Evolutionary conservation across 2,329 filamentous ascomycete species (phyloP).

Genomic region (Diaporthe citri): DNA sequence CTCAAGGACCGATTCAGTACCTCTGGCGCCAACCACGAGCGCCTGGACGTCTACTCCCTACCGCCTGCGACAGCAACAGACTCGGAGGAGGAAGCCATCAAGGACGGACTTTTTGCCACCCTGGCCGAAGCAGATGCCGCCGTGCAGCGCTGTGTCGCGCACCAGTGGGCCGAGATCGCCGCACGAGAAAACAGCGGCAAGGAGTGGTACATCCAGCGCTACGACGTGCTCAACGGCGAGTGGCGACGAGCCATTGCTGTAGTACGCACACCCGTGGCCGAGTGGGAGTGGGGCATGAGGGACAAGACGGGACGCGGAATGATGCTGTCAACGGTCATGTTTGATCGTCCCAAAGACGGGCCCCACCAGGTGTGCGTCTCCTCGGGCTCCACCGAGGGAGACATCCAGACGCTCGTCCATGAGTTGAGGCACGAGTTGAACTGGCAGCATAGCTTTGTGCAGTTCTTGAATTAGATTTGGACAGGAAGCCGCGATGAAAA

Average conservation of each 20-base stretch:
- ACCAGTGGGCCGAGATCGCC: slow-evolving; percentile 32
- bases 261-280: slow-evolving; percentile 21
- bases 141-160: slow-evolving; percentile 25
- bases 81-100: not conserved
- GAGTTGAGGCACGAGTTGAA: slow-evolving; percentile 27
- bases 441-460: slow-evolving; percentile 29
- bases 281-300: slow-evolving; percentile 16
- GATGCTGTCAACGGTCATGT: slow-evolving; percentile 25
- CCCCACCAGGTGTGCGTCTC: slow-evolving; percentile 2
- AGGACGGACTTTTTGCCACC: slow-evolving; percentile 4
- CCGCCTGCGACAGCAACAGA: not conserved
- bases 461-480: slow-evolving; percentile 22
- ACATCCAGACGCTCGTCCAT: not conserved
- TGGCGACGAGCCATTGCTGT: slow-evolving; percentile 9
- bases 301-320: slow-evolving; percentile 4
- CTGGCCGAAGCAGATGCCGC: slow-evolving; percentile 6
- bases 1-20: slow-evolving; percentile 6
- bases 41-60: slow-evolving; percentile 34
- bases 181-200: slow-evolving; percentile 10
- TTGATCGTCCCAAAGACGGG: slow-evolving; percentile 4
- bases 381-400: slow-evolving; percentile 2
- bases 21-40: slow-evolving; percentile 19
- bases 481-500: not conserved
- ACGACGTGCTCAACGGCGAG: slow-evolving; percentile 15
- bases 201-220: slow-evolving; percentile 32